Evolutionary conservation across 2,329 filamentous ascomycete genomes (phyloP), one percentile per base, ranked within the genome.

Genomic region (Sclerotinia nivalis): DNA sequence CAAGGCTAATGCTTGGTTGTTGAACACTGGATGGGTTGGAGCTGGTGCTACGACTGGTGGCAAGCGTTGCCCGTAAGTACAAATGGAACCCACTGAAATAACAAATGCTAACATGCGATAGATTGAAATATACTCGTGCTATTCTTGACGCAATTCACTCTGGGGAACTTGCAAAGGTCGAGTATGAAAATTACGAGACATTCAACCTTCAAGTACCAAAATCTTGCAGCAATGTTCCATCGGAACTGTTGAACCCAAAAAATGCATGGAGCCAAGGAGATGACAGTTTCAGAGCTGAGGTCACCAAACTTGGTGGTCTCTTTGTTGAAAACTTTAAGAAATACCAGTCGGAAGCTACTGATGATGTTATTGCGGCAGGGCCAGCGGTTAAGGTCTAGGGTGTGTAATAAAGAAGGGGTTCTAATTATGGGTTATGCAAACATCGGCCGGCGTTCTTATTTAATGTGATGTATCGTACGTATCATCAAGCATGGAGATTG

Each of bases 301-400:
- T 98, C 58, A 90, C 86, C 81, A 98, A 97, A 87, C 89, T 99
- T 49, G 96, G 90, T 77, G 85, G 83, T 73, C 88, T 98, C 73
- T 99, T 99, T 87, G 88, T 90, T 78, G 93, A 97, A 84, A 99
- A 99, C 88, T 99, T 99, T 84, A 89, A 93, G 85, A 97, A 97
- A 87, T 97, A 97, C 84, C 86, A 90, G 77, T 89, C 89, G 76
- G 89, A 97, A 82, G 93, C 93, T 37, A 94, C 92, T 45, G 85
- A 87, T 76, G 92, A 95, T 50, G 92, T 94, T 62, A 88, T 92
- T 82, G 89, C 87, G 77, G 89, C 89, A 65, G 88, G 87, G 10
- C 88, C 88, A 61, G 71, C 65, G 37, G 69, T 78, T 28, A 73
- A 77, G 66, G 71, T 73, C 62, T 74, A 65, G 43, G 40, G 28